Evolutionary conservation across 202 grass and related monocot genomes (phyloP), one percentile per base, ranked within the genome.

Genomic region (Zoysia matrella): DNA sequence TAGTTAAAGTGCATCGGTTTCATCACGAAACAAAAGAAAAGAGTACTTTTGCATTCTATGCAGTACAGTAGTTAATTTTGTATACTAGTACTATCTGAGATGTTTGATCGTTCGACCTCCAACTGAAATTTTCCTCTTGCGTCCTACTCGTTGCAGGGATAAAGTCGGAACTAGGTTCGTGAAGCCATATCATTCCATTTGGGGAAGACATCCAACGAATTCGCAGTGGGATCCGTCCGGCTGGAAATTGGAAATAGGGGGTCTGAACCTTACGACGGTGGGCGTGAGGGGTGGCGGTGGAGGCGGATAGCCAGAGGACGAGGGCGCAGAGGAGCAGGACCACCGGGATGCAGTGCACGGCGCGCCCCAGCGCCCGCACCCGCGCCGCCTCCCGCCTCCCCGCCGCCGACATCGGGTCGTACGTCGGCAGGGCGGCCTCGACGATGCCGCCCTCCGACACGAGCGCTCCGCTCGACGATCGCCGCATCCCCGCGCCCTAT

Each of bases 311-410:
- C 89, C 92, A 94, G 64, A 94, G 92, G 79, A 91, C 63, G 42
- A 86, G 73, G 41, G 79, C 80, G 68, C 92, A 89, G 51, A 94
- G 8, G 41, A 86, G 71, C 55, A 91, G 78, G 75, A 94, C 18
- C 30, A 89, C 12, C 45, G 92, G 92, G 80, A 91, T 94, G 77
- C 71, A 86, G 80, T 89, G 92, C 71, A 94, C 75, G 79, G 89
- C 73, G 73, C 86, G 84, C 18, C 55, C 84, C 16, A 90, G 81
- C 73, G 79, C 55, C 54, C 68, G 81, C 56, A 46, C 66, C 72
- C 80, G 67, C 44, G 86, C 75, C 15, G 76, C 86, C 92, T 91
- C 92, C 86, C 12, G 30, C 30, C 30, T 1, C 30, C 30, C 30
- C 0, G 84, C 71, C 52, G 81, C 83, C 67, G 92, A 94, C 80